Base-by-base conservation (phyloP, 805 yeast species). In the Metschnikowia kofuensis region DNA sequence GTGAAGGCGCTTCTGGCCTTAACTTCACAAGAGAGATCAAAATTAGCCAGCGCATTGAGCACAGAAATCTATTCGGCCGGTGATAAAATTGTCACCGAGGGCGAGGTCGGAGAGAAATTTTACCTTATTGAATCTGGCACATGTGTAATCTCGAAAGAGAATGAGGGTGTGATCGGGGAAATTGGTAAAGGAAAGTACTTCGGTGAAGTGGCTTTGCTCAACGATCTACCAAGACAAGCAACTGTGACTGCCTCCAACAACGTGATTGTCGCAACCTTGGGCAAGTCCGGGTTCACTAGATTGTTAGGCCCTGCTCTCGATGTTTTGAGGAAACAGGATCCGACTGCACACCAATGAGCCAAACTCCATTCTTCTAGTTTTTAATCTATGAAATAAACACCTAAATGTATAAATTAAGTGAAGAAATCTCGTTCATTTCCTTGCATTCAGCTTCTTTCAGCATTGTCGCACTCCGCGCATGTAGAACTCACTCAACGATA, bases 241-340 rank as follows among this genome's bases (percentile, higher is more conserved):
- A 86, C 96, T 6, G 94, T 94, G 35, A 82, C 77, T 44, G 96
- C 97, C 1, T 72, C 77, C 14, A 79, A 85, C 44, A 75, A 76
- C 38, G 83, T 94, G 29, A 87, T 87, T 61, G 96, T 91, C 36
- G 98, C 95, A n/a, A 85, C 94, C 4, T 77, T 94, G 59, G 96
- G 89, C 53, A 89, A 92, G 72, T 80, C 86, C 53, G 98, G 97
- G 0, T 94, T 94, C 75, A 91, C 89, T 69, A 83, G 98, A 68
- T 77, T 94, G 58, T 77, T 94, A 54, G 99, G 99, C 2, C 96
- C 96, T 34, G 96, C 90, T 2, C 96, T 90, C 21, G 96, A 87
- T 49, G 89, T 88, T 38, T 78, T 91, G 63, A 86, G 87, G 68
- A 74, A 84, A 51, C 89, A 89, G 62, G 97, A 89, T 67, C 97